phyloP scores from a whole-genome alignment of 75 land plant genomes.

The Pseudotsuga menziesii region DNA sequence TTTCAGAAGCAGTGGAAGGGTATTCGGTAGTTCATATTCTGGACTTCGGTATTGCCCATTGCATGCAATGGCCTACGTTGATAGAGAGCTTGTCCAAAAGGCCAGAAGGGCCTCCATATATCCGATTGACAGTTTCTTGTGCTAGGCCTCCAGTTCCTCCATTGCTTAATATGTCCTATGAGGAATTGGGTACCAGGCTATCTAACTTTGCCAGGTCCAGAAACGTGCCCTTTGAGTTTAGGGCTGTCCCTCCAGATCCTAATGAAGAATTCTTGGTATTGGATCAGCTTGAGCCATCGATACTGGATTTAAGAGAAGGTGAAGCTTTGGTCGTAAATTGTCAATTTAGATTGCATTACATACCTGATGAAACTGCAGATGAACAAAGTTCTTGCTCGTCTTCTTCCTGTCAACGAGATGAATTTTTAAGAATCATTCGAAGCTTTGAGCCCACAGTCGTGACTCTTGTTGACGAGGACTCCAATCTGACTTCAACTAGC shows the following conservation, averaged over 20 bases:
- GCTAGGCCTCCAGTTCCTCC: conserved; percentile 53
- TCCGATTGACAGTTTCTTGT: conserved; percentile 49
- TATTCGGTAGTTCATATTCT: conserved; percentile 48
- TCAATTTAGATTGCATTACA: conserved; percentile 46
- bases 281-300: conserved; percentile 29
- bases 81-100: conserved; percentile 60
- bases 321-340: conserved; percentile 63
- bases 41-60: conserved; percentile 63
- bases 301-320: conserved; percentile 30
- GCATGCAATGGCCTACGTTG: conserved; percentile 89
- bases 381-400: not conserved
- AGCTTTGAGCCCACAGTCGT: conserved; percentile 45
- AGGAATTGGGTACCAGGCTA: conserved; percentile 55
- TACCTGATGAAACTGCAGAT: conserved; percentile 32
- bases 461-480: conserved; percentile 59
- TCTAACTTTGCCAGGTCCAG: conserved; percentile 53
- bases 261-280: conserved; percentile 24
- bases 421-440: conserved; percentile 30
- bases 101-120: conserved; percentile 49
- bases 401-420: conserved; percentile 17
- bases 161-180: conserved; percentile 31
- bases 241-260: not conserved
- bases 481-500: conserved; percentile 34
- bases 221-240: conserved; percentile 44
- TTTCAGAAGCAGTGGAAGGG: conserved; percentile 47